A percentile compares a stretch with the other conserved stretches of the same genome.
Evolutionary conservation across 768 basidiomycete species (phyloP).

Genomic region (Leccinum barrowsii): DNA sequence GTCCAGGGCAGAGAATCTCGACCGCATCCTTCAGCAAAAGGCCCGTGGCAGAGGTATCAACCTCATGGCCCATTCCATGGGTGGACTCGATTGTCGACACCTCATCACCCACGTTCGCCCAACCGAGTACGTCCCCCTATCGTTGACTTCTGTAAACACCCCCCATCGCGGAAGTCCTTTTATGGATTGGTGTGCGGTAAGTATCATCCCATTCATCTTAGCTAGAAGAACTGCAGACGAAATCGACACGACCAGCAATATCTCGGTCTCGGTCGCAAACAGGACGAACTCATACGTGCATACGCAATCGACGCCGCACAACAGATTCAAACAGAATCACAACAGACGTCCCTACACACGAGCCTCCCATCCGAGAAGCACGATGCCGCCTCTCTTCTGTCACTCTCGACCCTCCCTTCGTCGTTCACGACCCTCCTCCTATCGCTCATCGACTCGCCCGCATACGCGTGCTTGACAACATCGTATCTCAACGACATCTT

Average conservation of each 20-base stretch:
- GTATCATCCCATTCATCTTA: conserved; percentile 23
- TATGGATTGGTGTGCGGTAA: conserved; percentile 97
- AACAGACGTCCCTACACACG: not conserved
- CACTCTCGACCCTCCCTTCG: conserved; percentile 66
- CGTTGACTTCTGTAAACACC: conserved; percentile 85
- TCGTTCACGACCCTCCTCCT: conserved; percentile 87
- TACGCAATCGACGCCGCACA: not conserved
- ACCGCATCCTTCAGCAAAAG: conserved; percentile 63
- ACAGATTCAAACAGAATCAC: not conserved
- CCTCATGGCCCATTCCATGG: conserved; percentile 97
- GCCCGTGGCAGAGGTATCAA: conserved; percentile 81
- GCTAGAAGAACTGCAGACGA: conserved; percentile 12
- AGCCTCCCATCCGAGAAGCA: conserved; percentile 17
- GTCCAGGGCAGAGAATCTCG: conserved; percentile 72
- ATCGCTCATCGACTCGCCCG: conserved; percentile 90
- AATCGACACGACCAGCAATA: conserved; percentile 54
- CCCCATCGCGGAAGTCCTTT: conserved; percentile 97
- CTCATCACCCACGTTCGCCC: conserved; percentile 86
- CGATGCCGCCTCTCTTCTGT: conserved; percentile 39
- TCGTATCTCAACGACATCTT: conserved; percentile 74
- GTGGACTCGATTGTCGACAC: conserved; percentile 91
- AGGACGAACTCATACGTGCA: conserved; percentile 20
- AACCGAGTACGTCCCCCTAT: conserved; percentile 77
- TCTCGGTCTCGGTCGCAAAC: conserved; percentile 81
- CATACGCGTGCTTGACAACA: conserved; percentile 91